These are phyloP conservation scores for Scedosporium apiospermum DNA, from an alignment of 2,329 filamentous ascomycete genomes.

Conservation along the genomic window DNA sequence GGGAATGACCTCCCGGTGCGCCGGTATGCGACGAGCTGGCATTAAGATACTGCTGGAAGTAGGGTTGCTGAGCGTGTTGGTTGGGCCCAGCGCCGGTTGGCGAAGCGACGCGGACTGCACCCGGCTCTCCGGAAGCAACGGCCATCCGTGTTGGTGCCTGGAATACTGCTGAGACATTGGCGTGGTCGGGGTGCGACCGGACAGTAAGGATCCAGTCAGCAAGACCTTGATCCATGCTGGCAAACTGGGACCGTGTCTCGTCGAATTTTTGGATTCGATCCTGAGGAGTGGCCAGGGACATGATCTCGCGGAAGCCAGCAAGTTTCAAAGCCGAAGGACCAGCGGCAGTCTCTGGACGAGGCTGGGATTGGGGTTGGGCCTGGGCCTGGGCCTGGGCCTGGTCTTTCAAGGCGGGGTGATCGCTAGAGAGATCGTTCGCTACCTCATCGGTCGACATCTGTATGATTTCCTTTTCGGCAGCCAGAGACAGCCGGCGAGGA, in stretches of 20 bases:
- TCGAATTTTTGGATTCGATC: slow-evolving; percentile 69
- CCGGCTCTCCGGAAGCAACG: background rate
- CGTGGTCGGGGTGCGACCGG: slow-evolving; percentile 17
- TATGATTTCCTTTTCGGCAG: slow-evolving; percentile 3
- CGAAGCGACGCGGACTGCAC: slow-evolving; percentile 5
- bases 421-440: background rate
- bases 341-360: background rate
- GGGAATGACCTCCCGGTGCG: background rate
- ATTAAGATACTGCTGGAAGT: slow-evolving; percentile 48
- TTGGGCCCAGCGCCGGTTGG: slow-evolving; percentile 14
- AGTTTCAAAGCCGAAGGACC: background rate
- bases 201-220: slow-evolving; percentile 43
- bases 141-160: background rate
- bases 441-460: background rate
- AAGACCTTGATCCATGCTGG: slow-evolving; percentile 66
- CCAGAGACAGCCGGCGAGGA: slow-evolving; percentile 1
- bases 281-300: slow-evolving; percentile 52
- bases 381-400: background rate
- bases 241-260: slow-evolving; percentile 61
- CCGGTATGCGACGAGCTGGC: slow-evolving; percentile 27
- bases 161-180: background rate
- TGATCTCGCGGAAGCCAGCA: slow-evolving; percentile 62
- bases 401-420: slow-evolving; percentile 17
- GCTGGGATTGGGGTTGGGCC: background rate
- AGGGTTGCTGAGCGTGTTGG: slow-evolving; percentile 31